A percentile compares a stretch with the other conserved stretches of the same genome.
Conservation (phyloP, 2,329 filamentous ascomycete species). For the Aspergillus cejpii region DNA sequence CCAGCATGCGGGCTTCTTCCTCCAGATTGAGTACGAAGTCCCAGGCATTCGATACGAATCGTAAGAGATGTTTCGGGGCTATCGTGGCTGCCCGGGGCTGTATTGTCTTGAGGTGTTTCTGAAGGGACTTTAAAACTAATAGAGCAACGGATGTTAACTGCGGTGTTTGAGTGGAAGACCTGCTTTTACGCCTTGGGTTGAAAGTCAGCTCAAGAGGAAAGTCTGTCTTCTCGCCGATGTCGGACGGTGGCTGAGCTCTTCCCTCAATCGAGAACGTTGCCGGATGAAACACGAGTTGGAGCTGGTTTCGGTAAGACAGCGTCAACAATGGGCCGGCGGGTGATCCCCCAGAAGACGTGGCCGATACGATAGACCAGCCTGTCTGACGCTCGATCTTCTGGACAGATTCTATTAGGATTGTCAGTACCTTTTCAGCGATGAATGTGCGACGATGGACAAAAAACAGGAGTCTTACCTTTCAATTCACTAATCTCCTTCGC, state of each 20-base stretch:
- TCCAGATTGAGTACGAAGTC: slow-evolving; percentile 35
- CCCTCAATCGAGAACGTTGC: slow-evolving; percentile 28
- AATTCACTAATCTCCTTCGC: slow-evolving; percentile 69
- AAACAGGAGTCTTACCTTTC: slow-evolving; percentile 55
- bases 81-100: slow-evolving; percentile 26
- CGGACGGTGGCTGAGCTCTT: slow-evolving; percentile 17
- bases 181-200: slow-evolving; percentile 18
- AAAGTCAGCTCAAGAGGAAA: slow-evolving; percentile 34
- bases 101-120: slow-evolving; percentile 32
- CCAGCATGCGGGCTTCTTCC: slow-evolving; percentile 41
- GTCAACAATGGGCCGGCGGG: slow-evolving; percentile 32
- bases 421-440: slow-evolving; percentile 4
- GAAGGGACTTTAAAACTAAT: slow-evolving; percentile 40
- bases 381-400: slow-evolving; percentile 37
- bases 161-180: slow-evolving; percentile 3
- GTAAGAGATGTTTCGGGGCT: slow-evolving; percentile 36
- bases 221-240: slow-evolving; percentile 18
- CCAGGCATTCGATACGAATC: slow-evolving; percentile 41
- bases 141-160: slow-evolving; percentile 34
- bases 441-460: not conserved
- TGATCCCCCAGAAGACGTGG: slow-evolving; percentile 23
- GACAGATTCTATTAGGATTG: slow-evolving; percentile 31
- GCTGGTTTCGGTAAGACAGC: slow-evolving; percentile 39
- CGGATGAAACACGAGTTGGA: slow-evolving; percentile 41
- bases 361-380: slow-evolving; percentile 42